Percentiles rank a stretch among this genome's conserved stretches.
Evolutionary conservation across 2,329 filamentous ascomycete genomes (phyloP).

Genomic region (Lasiodiplodia sp.): DNA sequence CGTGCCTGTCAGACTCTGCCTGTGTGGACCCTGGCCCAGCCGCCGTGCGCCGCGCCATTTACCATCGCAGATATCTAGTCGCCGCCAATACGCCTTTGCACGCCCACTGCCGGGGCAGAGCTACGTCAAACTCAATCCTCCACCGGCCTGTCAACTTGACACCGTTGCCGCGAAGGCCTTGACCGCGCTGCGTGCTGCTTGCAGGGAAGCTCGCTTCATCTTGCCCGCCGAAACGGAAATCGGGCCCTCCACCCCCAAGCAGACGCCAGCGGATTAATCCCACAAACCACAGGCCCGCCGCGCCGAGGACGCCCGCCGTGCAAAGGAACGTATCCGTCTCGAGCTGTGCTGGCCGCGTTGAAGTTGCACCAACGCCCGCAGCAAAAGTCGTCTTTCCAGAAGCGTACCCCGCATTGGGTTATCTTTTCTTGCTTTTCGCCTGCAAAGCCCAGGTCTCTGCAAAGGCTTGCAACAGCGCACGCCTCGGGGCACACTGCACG

Average conservation of each 20-base stretch:
- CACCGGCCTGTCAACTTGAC: conserved; percentile 29
- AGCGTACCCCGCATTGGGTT: conserved; percentile 30
- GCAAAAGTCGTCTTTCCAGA: conserved; percentile 24
- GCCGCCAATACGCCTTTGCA: conserved; percentile 29
- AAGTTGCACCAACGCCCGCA: conserved; percentile 22
- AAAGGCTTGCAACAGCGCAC: conserved; percentile 29
- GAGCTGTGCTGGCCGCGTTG: conserved; percentile 7
- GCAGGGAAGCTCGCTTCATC: conserved; percentile 29
- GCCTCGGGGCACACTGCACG: conserved; percentile 31
- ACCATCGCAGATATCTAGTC: conserved; percentile 37
- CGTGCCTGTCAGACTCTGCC: conserved; percentile 42
- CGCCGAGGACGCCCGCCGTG: conserved; percentile 23
- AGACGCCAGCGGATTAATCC: conserved; percentile 24
- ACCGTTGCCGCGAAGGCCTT: conserved; percentile 27
- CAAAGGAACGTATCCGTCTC: conserved; percentile 15
- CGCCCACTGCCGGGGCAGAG: conserved; percentile 18
- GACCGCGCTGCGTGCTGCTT: conserved; percentile 25
- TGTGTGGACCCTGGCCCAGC: conserved; percentile 44
- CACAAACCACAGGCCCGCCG: conserved; percentile 19
- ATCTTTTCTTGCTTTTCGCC: conserved; percentile 28
- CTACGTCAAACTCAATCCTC: conserved; percentile 29
- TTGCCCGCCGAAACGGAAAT: conserved; percentile 26
- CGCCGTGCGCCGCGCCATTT: conserved; percentile 38
- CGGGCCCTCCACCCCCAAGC: conserved; percentile 23
- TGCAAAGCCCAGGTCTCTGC: conserved; percentile 25